These are phyloP conservation scores for Isabelozyma heimii DNA, from an alignment of 805 yeast species.

Conservation along the genomic window DNA sequence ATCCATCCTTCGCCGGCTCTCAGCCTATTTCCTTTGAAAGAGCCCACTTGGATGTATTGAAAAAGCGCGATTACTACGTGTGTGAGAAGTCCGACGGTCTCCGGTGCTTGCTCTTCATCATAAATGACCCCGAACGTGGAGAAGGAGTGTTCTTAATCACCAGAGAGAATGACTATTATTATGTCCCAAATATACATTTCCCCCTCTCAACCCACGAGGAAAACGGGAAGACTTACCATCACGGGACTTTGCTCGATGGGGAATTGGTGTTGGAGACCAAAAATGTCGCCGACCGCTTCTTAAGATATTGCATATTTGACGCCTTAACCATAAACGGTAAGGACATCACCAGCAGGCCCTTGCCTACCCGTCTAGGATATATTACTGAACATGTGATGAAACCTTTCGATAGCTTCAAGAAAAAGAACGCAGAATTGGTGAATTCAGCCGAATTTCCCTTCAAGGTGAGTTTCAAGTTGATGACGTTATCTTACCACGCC, in stretches of 20 bases:
- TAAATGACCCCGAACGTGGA: constrained; percentile 67
- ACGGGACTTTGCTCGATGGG: constrained; percentile 90
- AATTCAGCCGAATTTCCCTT: constrained; percentile 69
- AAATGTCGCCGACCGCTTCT: constrained; percentile 48
- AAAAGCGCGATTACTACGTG: constrained; percentile 78
- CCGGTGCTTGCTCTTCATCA: constrained; percentile 70
- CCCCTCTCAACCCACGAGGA: constrained; percentile 51
- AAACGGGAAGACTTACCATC: constrained; percentile 61
- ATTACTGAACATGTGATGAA: constrained; percentile 75
- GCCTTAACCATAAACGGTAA: constrained; percentile 81
- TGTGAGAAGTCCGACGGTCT: constrained; percentile 97
- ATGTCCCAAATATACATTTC: constrained; percentile 81
- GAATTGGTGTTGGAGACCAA: constrained; percentile 79
- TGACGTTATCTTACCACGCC: constrained; percentile 81
- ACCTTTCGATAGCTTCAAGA: constrained; percentile 75
- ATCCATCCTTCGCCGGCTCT: constrained; percentile 79
- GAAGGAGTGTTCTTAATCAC: constrained; percentile 90
- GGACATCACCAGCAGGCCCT: constrained; percentile 62
- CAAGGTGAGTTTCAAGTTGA: constrained; percentile 79
- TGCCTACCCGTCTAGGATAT: constrained; percentile 84
- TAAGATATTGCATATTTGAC: constrained; percentile 86
- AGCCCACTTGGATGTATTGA: constrained; percentile 64
- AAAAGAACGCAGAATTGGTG: constrained; percentile 69
- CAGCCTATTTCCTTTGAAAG: constrained; percentile 92
- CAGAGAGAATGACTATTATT: constrained; percentile 81